Evolutionary conservation across 2,329 filamentous ascomycete species (phyloP), one percentile per base, ranked within the genome.

Genomic region (Ascomycota sp.): DNA sequence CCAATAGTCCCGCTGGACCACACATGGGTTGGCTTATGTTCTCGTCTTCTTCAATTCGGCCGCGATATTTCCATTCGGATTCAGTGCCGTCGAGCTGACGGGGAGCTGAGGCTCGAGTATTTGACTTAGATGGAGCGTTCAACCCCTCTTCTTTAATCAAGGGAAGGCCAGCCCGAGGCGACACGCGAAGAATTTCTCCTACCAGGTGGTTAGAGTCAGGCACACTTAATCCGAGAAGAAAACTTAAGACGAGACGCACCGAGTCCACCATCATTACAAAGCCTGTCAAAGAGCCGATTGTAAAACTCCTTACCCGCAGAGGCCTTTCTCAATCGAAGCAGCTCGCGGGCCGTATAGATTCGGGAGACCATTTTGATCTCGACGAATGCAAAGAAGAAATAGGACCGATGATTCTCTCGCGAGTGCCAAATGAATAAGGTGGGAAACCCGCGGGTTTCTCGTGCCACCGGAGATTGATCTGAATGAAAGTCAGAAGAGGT

Each of bases 1-100:
- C 62, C 28, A 49, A 51, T 27, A 65, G 48, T 7, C 59, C 65
- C 13, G 58, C 49, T 9, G 69, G 69, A 16, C 68, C 68, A 33
- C 62, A 53, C 27, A 69, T 52, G 6, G 67, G 66, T 32, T 63
- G 62, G 30, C 46, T 51, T 30, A 51, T 49, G 12, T 48, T 43
- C n/a, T 55, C 43, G 39, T 66, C 58, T 1, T 55, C 56, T 12
- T 56, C 56, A 33, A 51, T 56, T 35, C 64, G 53, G 33, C 62
- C 57, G 28, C 55, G 51, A 38, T 63, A 66, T 35, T 54, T 56
- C 52, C 52, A 56, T 33, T 59, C 56, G 2, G 49, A 51, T 35
- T 56, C 55, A 32, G 56, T 57, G 16, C 56, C 56, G 34, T 59
- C 55, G 10, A 53, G 44, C 33, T 52, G 55, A 24, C 43, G 49